Evolutionary conservation across 176 grass and related monocot species (phyloP), one percentile per base, ranked within the genome.

Genomic region (Dendrocalamus sinicus): DNA sequence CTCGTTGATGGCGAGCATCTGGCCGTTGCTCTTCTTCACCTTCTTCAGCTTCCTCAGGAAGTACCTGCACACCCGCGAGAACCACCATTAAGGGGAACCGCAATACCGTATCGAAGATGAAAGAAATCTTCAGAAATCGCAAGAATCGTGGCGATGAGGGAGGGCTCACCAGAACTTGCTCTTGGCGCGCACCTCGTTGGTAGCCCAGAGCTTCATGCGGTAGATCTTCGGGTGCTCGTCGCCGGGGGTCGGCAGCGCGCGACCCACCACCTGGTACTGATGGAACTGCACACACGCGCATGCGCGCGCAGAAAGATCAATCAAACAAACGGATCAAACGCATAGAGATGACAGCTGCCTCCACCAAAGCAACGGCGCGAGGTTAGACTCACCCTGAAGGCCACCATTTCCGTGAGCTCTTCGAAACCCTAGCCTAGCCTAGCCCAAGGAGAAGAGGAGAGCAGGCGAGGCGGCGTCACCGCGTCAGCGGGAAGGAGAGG

Each of bases 181-280:
- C 86, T 95, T 95, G 63, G 90, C 93, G 83, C 93, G 88, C 20
- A 95, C 93, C 70, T 95, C 93, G 12, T 95, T 95, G 46, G 93
- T 95, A 8, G 91, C 91, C 91, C 93, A 95, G 68, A 93, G 93
- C 83, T 95, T 95, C 93, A 95, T 95, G 68, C 93, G 88, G 74
- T 93, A 95, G 86, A 95, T 95, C 91, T 95, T 95, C 39, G 93
- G 93, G 9, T 95, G 93, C 83, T 95, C 91, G 67, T 95, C 91
- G 45, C 78, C 71, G 64, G 81, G 81, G n/a, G 86, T 89, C 35
- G 93, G 93, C 61, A 95, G 89, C 43, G 86, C 93, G 16, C 93
- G 85, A 16, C 93, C 91, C 47, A 95, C 93, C 60, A 93, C 93
- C 83, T 95, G 93, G 80, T 95, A 95, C 91, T 95, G 93, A 92